Evolutionary conservation across 2,329 filamentous ascomycete species (phyloP).

Genomic region (Helotiales sp.): DNA sequence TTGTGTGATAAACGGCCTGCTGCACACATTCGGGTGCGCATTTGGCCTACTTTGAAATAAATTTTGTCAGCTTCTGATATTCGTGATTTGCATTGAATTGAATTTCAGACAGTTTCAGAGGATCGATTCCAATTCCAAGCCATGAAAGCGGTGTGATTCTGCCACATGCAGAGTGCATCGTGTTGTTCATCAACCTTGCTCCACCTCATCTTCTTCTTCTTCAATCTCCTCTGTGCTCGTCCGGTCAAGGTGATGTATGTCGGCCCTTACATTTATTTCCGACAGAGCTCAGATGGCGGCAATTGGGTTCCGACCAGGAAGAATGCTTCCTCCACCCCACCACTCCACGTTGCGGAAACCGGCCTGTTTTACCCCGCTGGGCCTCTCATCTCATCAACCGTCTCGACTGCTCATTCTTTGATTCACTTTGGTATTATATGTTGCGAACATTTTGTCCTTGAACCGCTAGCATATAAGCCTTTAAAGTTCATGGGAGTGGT

Average conservation of each 20-base stretch:
- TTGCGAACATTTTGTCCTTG: not conserved
- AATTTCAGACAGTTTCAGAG: no score
- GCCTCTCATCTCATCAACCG: not conserved
- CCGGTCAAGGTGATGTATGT: not conserved
- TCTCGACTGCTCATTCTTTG: not conserved
- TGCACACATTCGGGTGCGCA: no score
- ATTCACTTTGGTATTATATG: no score
- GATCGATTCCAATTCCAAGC: no score
- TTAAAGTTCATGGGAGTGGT: not conserved
- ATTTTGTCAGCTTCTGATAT: no score
- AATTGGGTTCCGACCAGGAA: not conserved
- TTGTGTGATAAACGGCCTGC: no score
- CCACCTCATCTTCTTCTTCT: not conserved
- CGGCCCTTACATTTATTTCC: not conserved
- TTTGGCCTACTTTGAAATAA: no score
- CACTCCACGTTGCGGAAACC: not conserved
- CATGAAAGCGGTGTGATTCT: not conserved
- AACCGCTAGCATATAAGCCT: not conserved
- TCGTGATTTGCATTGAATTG: no score
- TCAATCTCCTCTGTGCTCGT: no score
- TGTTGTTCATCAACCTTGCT: not conserved
- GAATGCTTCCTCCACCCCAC: not conserved
- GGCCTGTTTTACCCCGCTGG: not conserved
- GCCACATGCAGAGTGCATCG: not conserved
- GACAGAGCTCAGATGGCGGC: not conserved